Evolutionary conservation across 2,329 filamentous ascomycete species (phyloP).

Genomic region (Nannizzia gypsea): DNA sequence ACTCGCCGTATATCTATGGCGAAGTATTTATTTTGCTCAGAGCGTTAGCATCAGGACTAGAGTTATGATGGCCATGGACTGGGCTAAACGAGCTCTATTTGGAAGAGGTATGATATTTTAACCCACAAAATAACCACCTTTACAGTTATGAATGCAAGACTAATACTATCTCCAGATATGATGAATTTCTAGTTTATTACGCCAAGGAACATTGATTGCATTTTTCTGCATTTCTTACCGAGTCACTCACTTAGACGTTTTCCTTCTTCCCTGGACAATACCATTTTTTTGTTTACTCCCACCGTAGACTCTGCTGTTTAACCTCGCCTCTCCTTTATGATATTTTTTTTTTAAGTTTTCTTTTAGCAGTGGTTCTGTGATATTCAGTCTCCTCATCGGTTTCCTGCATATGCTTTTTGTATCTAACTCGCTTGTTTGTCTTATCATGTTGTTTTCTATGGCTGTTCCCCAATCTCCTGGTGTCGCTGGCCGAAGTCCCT

Average conservation of each 20-base stretch:
- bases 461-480: neutral
- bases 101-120: constrained; percentile 59
- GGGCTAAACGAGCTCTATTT: constrained; percentile 92
- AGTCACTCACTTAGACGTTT: neutral
- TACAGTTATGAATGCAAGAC: neutral
- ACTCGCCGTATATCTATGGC: constrained; percentile 90
- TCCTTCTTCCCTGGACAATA: neutral
- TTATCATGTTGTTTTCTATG: neutral
- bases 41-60: constrained; percentile 87
- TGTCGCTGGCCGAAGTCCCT: neutral
- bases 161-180: constrained; percentile 31
- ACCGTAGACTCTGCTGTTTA: neutral
- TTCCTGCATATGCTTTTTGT: neutral
- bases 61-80: constrained; percentile 89
- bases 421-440: neutral
- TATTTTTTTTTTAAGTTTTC: neutral
- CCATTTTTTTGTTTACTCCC: neutral
- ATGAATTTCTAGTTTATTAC: constrained; percentile 39
- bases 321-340: neutral
- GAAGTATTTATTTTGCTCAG: constrained; percentile 93
- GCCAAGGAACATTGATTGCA: neutral
- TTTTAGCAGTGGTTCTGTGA: no score
- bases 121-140: no score
- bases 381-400: neutral
- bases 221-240: neutral